Evolutionary conservation across 371 early-diverging fungal genomes (phyloP).

Genomic region (Mucor sp.): DNA sequence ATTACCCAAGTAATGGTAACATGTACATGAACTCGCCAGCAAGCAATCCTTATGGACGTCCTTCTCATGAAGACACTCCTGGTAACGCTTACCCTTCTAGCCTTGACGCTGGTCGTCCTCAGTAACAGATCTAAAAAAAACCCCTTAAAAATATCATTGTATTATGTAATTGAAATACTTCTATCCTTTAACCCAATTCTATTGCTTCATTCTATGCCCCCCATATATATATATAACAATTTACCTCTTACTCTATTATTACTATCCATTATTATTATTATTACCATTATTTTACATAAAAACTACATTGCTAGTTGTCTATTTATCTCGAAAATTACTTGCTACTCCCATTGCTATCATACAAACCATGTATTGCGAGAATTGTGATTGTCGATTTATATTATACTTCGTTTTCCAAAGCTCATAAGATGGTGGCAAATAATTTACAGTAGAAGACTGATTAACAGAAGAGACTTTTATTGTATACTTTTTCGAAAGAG

Average conservation of each 20-base stretch:
- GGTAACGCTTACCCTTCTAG: conserved; percentile 4
- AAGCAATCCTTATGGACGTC: conserved; percentile 5
- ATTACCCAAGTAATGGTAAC: background rate
- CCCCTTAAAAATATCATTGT: background rate
- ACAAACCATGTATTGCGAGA: too few relatives aligned
- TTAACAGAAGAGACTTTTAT: too few relatives aligned
- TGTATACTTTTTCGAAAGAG: too few relatives aligned
- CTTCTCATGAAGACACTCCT: conserved; percentile 1
- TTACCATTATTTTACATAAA: background rate
- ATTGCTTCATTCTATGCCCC: background rate
- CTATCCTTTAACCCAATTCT: background rate
- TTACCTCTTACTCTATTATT: background rate
- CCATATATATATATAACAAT: background rate
- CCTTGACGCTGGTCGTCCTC: conserved; percentile 22
- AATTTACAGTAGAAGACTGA: too few relatives aligned
- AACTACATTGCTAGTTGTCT: too few relatives aligned
- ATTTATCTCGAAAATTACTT: too few relatives aligned
- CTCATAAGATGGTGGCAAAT: too few relatives aligned
- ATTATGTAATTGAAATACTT: background rate
- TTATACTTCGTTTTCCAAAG: too few relatives aligned
- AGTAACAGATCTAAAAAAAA: background rate
- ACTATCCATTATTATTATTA: conserved; percentile 2
- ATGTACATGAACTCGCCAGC: conserved; percentile 7
- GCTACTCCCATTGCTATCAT: too few relatives aligned
- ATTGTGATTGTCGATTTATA: too few relatives aligned